These are phyloP conservation scores for Malus sylvestris DNA, from an alignment of 306 rosid species.

Conservation along the genomic window DNA sequence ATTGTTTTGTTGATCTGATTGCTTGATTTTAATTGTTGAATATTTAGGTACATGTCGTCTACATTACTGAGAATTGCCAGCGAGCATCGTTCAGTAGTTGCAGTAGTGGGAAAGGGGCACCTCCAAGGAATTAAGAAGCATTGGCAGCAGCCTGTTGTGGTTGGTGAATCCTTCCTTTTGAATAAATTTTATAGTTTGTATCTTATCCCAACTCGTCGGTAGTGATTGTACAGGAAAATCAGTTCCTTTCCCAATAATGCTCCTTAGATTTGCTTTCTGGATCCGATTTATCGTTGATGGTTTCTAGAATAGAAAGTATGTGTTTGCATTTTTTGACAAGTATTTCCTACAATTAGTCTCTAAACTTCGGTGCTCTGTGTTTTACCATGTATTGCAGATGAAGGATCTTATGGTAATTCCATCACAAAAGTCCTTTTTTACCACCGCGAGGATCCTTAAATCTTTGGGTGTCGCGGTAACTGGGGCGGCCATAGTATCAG, in stretches of 20 bases:
- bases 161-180: slow-evolving; percentile 25
- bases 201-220: no score
- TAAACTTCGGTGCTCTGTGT: not conserved
- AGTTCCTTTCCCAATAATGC: not conserved
- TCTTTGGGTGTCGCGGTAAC: slow-evolving; percentile 55
- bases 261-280: not conserved
- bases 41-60: slow-evolving; percentile 77
- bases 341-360: not conserved
- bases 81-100: slow-evolving; percentile 63
- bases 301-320: not conserved
- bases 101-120: slow-evolving; percentile 95
- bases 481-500: slow-evolving; percentile 68
- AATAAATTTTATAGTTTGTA: not conserved
- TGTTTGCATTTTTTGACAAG: not conserved
- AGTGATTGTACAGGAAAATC: not conserved
- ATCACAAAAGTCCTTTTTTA: slow-evolving; percentile 25
- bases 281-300: not conserved
- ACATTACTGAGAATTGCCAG: slow-evolving; percentile 59
- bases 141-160: slow-evolving; percentile 85
- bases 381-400: slow-evolving; percentile 35
- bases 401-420: slow-evolving; percentile 70
- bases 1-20: not conserved
- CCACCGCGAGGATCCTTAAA: slow-evolving; percentile 39
- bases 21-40: not conserved
- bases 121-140: slow-evolving; percentile 80